Evolutionary conservation across 345 rosid genomes (phyloP), one percentile per base, ranked within the genome.

Genomic region (Erysimum cheiranthoides): DNA sequence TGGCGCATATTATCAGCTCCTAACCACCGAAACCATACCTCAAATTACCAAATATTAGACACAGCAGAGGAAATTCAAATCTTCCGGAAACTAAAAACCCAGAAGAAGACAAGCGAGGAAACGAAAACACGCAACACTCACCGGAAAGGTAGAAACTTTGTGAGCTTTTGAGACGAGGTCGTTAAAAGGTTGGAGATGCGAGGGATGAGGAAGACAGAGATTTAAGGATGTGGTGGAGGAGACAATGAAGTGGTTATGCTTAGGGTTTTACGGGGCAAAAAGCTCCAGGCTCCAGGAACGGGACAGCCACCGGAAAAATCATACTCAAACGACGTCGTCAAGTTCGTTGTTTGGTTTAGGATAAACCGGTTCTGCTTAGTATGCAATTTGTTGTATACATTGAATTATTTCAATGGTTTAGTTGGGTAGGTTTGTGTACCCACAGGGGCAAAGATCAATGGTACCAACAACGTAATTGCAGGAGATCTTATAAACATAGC

Each of bases 221-320:
- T 3, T 21, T 53, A 18, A 51, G n/a, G 13, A 63, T 66, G 17
- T n/a, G n/a, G 51, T 60, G 31, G 10, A 18, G 68, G 61, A 38
- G 68, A 58, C 5, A 18, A 6, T 28, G 61, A 38, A 21, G 32
- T 39, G 35, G 40, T 53, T 34, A 13, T 59, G 16, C 18, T 42
- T 68, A 75, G 79, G 79, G 79, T 68, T 59, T 74, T 34, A 34
- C 17, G 47, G 47, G 47, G 5, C 3, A 4, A 45, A 43, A 50
- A 21, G 25, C 61, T 64, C 38, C 40, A 46, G 32, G 66, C 6
- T 57, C 38, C 50, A 47, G 43, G 67, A 74, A 27, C 16, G 51
- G 25, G 52, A 66, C 67, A 57, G 52, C 68, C 73, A 67, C 61
- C 31, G 12, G 12, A 75, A 56, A 13, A 10, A 35, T 30, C n/a